phyloP scores from a whole-genome alignment of 306 rosid genomes.

The Trifolium pratense region DNA sequence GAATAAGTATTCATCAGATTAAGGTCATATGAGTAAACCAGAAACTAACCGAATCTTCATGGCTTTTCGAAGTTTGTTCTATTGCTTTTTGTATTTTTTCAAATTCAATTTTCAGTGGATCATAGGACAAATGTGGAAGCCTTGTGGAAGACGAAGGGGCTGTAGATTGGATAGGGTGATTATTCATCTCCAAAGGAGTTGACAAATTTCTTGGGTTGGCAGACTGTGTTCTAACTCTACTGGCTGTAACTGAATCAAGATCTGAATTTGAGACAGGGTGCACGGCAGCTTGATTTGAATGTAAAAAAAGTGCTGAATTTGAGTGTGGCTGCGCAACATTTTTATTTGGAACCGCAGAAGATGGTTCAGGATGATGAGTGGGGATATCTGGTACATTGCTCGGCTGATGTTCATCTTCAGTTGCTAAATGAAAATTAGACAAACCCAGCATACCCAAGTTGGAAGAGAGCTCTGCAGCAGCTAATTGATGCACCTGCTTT shows the following conservation, averaged over 20 bases:
- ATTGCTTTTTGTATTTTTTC: slow-evolving; percentile 59
- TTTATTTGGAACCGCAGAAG: slow-evolving; percentile 40
- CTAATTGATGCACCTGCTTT: slow-evolving; percentile 38
- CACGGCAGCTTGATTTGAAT: slow-evolving; percentile 33
- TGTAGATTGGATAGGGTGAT: slow-evolving; percentile 50
- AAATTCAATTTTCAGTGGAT: slow-evolving; percentile 70
- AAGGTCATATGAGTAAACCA: slow-evolving; percentile 30
- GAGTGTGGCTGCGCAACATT: slow-evolving; percentile 34
- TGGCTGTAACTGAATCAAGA: slow-evolving; percentile 23
- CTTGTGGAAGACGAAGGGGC: slow-evolving; percentile 43
- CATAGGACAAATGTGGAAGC: slow-evolving; percentile 41
- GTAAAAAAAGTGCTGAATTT: slow-evolving; percentile 20
- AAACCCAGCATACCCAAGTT: slow-evolving; percentile 27
- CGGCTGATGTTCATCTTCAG: slow-evolving; percentile 43
- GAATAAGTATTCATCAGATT: slow-evolving; percentile 8
- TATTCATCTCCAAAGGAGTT: slow-evolving; percentile 49
- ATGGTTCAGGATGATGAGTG: slow-evolving; percentile 30
- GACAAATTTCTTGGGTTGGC: slow-evolving; percentile 48
- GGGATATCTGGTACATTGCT: slow-evolving; percentile 5
- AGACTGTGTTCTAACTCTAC: slow-evolving; percentile 39
- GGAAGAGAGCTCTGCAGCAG: slow-evolving; percentile 41
- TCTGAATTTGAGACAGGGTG: slow-evolving; percentile 45
- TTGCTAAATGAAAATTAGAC: slow-evolving; percentile 24
- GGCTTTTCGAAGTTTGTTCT: slow-evolving; percentile 45
- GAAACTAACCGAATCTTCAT: slow-evolving; percentile 68